Percentiles rank a stretch among this genome's conserved stretches.
Conservation (phyloP, 2,329 filamentous ascomycete species). For the Myriangium duriaei region DNA sequence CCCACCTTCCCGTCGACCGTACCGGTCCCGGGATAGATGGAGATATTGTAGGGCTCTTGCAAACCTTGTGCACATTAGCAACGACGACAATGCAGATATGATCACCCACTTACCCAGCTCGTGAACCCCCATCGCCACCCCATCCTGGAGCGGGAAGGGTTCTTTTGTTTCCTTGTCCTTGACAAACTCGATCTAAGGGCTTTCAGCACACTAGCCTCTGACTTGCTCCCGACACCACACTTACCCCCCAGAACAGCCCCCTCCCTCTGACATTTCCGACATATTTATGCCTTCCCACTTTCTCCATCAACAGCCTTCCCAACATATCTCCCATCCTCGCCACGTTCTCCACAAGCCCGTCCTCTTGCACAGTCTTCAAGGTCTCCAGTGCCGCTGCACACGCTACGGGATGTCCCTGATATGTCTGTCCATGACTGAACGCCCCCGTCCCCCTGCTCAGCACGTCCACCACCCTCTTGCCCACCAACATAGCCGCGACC, state of each 20-base stretch:
- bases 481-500: constrained; percentile 48
- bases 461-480: constrained; percentile 34
- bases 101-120: constrained; percentile 37
- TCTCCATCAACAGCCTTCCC: constrained; percentile 30
- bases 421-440: constrained; percentile 51
- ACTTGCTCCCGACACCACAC: no score
- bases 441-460: constrained; percentile 33
- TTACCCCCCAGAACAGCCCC: constrained; percentile 46
- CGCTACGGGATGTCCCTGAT: constrained; percentile 47
- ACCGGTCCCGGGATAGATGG: constrained; percentile 52
- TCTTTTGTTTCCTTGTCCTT: constrained; percentile 41
- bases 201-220: no score
- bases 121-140: constrained; percentile 38
- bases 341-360: constrained; percentile 48
- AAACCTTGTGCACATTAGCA: no score
- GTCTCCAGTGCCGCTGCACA: constrained; percentile 53
- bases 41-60: constrained; percentile 36
- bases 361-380: constrained; percentile 44
- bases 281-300: constrained; percentile 33
- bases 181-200: constrained; percentile 47
- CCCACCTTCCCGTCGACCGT: constrained; percentile 47
- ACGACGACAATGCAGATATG: no score
- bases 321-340: constrained; percentile 40
- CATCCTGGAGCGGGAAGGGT: constrained; percentile 36
- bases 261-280: constrained; percentile 51